A percentile compares a stretch with the other conserved stretches of the same genome.
phyloP scores from a whole-genome alignment of 2,329 filamentous ascomycete species.

The Fusarium albidum region DNA sequence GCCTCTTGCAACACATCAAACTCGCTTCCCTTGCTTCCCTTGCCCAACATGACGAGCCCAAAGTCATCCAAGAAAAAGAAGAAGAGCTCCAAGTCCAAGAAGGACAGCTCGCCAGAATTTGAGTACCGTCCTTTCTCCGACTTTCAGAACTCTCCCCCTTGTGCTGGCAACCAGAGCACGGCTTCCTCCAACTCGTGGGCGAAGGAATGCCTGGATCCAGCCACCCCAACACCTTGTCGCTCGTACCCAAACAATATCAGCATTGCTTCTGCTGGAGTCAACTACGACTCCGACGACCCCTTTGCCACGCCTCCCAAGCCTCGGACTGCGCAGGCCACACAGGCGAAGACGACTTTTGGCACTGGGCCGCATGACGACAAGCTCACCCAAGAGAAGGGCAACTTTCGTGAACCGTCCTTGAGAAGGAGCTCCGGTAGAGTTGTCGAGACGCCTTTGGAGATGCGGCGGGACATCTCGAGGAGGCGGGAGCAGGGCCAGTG shows the following conservation, averaged over 20 bases:
- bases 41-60: conserved; percentile 1
- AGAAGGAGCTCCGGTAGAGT: conserved; percentile 13
- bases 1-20: too few relatives aligned
- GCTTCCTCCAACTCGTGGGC: too few relatives aligned
- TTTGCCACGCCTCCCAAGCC: background rate
- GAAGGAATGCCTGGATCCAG: too few relatives aligned
- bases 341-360: background rate
- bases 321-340: background rate
- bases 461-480: background rate
- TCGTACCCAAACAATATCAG: too few relatives aligned
- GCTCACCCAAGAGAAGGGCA: background rate
- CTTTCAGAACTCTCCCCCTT: too few relatives aligned
- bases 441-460: conserved; percentile 1
- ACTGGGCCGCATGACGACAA: conserved; percentile 21
- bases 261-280: too few relatives aligned
- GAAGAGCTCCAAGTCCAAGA: background rate
- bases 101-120: too few relatives aligned
- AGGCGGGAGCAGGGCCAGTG: background rate
- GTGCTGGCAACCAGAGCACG: too few relatives aligned
- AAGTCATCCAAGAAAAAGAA: background rate
- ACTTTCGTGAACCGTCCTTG: conserved; percentile 15
- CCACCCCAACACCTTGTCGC: too few relatives aligned
- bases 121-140: too few relatives aligned
- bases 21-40: too few relatives aligned
- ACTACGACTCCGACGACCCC: background rate